Evolutionary conservation across 78 protist genomes (phyloP), one percentile per base, ranked within the genome.

Genomic region (Guillardia theta): DNA sequence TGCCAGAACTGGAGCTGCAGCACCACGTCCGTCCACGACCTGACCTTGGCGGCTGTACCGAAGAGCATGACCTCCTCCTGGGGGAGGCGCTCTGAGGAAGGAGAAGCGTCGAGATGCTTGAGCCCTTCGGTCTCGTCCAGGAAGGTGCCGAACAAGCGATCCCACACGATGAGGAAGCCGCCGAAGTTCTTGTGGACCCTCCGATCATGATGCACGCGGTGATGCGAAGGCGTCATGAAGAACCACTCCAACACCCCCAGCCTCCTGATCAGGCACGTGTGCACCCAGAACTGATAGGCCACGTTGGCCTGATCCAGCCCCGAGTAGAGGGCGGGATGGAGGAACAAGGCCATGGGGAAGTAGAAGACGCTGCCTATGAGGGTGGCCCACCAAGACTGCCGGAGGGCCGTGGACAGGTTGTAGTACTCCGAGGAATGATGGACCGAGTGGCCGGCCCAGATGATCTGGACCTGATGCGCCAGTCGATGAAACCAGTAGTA

Each of bases 401-500:
- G 53, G 90, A 80, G 90, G 53, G 90, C 90, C 37, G 90, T 80
- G 19, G 90, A 44, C 58, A 80, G 90, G 50, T 80, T 80, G 90
- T 80, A 80, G 90, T 44, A 33, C 0, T 80, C 90, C 30, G 53
- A 44, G 44, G 45, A 1, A 48, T 80, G 90, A 43, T 80, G 90
- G 12, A 80, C 50, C 10, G 33, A 46, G 48, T 80, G 90, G 12
- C 44, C 90, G 4, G 90, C 90, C 90, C 90, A 80, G 33, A 80
- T 18, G 43, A 44, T 6, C 41, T 24, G 83, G 6, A 24, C 21
- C 83, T 70, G 37, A 48, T 80, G 90, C 36, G 90, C 90, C 18
- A 1, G 45, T 19, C 90, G 45, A 30, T 80, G 90, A 10, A 80
- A 33, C 90, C 90, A 80, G 90, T 80, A 80, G 48, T 80, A 80